phyloP scores from a whole-genome alignment of 1,139 yeast species.

The Trichomonascaceae sp. region DNA sequence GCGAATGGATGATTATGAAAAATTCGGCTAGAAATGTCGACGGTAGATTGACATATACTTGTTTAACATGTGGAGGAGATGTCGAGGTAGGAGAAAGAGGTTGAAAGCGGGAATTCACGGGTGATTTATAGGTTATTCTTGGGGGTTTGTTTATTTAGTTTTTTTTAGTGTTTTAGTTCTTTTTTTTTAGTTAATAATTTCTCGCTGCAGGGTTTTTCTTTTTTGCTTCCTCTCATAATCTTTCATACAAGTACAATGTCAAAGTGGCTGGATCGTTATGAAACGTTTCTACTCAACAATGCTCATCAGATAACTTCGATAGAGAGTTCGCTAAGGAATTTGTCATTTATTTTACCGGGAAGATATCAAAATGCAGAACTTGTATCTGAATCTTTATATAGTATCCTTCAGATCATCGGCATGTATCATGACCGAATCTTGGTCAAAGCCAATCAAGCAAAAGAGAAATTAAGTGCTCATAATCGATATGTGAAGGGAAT shows the following conservation, averaged over 20 bases:
- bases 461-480: conserved; percentile 26
- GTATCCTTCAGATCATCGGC: conserved; percentile 34
- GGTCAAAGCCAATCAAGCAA: conserved; percentile 23
- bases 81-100: conserved; percentile 40
- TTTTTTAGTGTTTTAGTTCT: not conserved
- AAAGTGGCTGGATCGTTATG: conserved; percentile 26
- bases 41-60: conserved; percentile 39
- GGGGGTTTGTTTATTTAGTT: not conserved
- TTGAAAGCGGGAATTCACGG: not conserved
- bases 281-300: conserved; percentile 31
- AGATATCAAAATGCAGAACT: conserved; percentile 38
- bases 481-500: conserved; percentile 32
- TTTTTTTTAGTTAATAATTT: not conserved
- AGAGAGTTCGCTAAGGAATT: conserved; percentile 34
- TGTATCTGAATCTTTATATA: conserved; percentile 32
- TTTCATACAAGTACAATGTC: conserved; percentile 7
- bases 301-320: conserved; percentile 36
- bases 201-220: not conserved
- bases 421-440: conserved; percentile 36
- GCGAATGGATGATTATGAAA: conserved; percentile 90
- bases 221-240: not conserved
- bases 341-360: conserved; percentile 38
- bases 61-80: conserved; percentile 63
- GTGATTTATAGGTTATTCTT: not conserved
- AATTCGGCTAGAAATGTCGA: conserved; percentile 51